Evolutionary conservation across 352 stramenopile genomes (phyloP).

Genomic region (Phytophthora boehmeriae): DNA sequence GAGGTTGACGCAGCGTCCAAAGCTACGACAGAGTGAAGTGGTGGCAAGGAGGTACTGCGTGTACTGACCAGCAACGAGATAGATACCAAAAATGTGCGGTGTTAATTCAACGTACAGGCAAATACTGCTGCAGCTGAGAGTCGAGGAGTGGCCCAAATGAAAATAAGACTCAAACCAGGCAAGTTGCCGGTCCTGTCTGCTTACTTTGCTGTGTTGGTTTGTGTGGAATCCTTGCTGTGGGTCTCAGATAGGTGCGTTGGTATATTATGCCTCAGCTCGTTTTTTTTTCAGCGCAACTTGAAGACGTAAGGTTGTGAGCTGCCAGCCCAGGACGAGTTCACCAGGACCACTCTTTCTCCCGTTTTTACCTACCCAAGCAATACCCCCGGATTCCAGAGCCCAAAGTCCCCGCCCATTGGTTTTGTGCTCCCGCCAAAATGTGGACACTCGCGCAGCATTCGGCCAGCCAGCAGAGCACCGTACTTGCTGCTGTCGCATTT

Average conservation of each 20-base stretch:
- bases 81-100: too few relatives aligned
- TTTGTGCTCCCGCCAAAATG: slow-evolving; percentile 3
- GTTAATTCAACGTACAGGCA: not conserved
- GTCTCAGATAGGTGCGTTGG: too few relatives aligned
- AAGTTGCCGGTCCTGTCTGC: slow-evolving; percentile 1
- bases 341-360: not conserved
- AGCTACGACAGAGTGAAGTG: not conserved
- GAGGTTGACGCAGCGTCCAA: not conserved
- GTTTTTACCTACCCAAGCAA: not conserved
- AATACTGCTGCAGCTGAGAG: not conserved
- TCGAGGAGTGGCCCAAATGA: not conserved
- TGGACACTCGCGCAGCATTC: slow-evolving; percentile 11
- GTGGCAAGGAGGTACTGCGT: too few relatives aligned
- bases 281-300: too few relatives aligned
- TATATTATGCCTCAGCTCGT: too few relatives aligned
- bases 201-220: not conserved
- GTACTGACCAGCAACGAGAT: not conserved
- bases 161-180: slow-evolving; percentile 1
- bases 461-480: slow-evolving; percentile 9
- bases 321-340: too few relatives aligned
- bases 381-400: not conserved
- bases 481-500: slow-evolving; percentile 12
- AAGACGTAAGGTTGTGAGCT: not conserved
- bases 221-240: too few relatives aligned
- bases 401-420: not conserved